phyloP scores from a whole-genome alignment of 73 alveolate species.

The Tetrahymena thermophila region DNA sequence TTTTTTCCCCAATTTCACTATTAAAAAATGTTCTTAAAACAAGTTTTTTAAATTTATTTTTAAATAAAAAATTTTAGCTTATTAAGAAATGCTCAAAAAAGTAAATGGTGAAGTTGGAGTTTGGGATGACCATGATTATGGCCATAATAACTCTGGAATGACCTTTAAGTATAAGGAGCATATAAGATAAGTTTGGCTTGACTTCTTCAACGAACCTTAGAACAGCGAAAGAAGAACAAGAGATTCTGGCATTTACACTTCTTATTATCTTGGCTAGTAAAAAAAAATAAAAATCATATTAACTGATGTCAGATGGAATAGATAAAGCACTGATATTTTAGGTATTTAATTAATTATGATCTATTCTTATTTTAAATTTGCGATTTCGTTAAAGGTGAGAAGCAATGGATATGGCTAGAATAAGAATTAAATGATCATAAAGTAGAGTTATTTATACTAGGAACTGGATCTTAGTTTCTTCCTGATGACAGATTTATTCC shows the following conservation, averaged over 20 bases:
- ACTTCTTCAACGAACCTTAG: constrained; percentile 56
- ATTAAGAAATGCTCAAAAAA: constrained; percentile 21
- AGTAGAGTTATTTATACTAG: constrained; percentile 41
- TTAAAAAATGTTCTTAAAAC: background rate
- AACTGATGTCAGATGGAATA: constrained; percentile 59
- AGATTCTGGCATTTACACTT: constrained; percentile 48
- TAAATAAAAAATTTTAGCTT: background rate
- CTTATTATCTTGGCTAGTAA: constrained; percentile 35
- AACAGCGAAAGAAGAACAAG: constrained; percentile 38
- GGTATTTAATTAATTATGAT: background rate
- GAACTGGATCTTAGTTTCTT: constrained; percentile 56
- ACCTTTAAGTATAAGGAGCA: constrained; percentile 37
- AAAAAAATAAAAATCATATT: constrained; percentile 44
- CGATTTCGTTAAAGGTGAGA: constrained; percentile 43
- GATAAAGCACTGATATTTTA: constrained; percentile 2
- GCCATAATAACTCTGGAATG: constrained; percentile 56
- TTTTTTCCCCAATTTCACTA: background rate
- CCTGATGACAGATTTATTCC: constrained; percentile 50
- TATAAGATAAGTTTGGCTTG: constrained; percentile 44
- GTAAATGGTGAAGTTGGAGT: constrained; percentile 48
- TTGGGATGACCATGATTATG: constrained; percentile 77
- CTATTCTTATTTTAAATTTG: background rate
- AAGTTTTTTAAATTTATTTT: no score
- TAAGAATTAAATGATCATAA: constrained; percentile 12
- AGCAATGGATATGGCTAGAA: constrained; percentile 69